phyloP scores from a whole-genome alignment of 345 rosid genomes.

The Pistacia integerrima region DNA sequence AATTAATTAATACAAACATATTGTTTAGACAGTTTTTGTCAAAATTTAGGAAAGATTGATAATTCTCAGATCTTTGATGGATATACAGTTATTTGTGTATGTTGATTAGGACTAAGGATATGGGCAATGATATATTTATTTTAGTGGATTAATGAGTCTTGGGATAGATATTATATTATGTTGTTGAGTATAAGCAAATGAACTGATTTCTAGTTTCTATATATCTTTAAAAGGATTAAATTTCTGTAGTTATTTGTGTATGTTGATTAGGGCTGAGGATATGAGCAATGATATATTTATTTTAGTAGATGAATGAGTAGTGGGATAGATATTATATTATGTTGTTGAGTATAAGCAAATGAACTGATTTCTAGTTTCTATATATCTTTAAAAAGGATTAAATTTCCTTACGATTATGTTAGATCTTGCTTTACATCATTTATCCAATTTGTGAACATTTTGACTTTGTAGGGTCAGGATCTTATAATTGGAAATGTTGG shows the following conservation, averaged over 20 bases:
- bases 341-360: background rate
- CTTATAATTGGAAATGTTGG: conserved; percentile 84
- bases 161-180: no score
- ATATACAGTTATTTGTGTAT: no score
- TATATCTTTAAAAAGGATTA: conserved; percentile 2
- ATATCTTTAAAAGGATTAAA: background rate
- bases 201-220: background rate
- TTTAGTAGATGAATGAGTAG: no score
- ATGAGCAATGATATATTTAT: no score
- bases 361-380: background rate
- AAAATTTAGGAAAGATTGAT: no score
- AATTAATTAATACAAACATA: background rate
- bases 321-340: no score
- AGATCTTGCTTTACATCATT: background rate
- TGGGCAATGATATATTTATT: no score
- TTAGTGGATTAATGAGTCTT: no score
- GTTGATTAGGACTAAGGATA: no score
- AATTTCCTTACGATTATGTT: background rate
- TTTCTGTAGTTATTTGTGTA: background rate
- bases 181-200: no score
- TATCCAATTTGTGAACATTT: conserved; percentile 14
- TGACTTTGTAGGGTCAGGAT: conserved; percentile 67
- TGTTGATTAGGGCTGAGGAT: background rate
- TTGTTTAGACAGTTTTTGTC: background rate
- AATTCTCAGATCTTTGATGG: no score